A percentile compares a stretch with the other conserved stretches of the same genome.
Conservation (phyloP, 805 yeast genomes). For the Cyberlindnera galapagoensis region DNA sequence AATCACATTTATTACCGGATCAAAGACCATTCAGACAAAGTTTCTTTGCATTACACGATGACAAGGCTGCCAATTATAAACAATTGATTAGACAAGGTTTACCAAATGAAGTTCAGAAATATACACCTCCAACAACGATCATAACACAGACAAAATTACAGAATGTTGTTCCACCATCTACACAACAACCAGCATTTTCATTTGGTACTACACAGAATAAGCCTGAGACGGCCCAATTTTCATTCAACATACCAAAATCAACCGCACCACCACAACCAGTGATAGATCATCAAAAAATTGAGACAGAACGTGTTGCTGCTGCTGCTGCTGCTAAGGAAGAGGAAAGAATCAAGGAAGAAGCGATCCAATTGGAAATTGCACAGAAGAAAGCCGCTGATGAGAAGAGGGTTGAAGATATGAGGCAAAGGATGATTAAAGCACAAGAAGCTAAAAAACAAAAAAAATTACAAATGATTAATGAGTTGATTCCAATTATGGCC, state of each 20-base stretch:
- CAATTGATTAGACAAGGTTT: conserved; percentile 26
- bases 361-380: conserved; percentile 7
- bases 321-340: conserved; percentile 1
- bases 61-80: conserved; percentile 27
- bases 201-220: conserved; percentile 1
- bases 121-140: too few species aligned
- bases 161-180: too few species aligned
- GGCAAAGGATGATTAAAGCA: conserved; percentile 10
- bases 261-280: too few species aligned
- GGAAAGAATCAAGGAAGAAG: conserved; percentile 3
- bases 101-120: conserved; percentile 6
- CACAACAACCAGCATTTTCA: neutral
- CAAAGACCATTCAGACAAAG: conserved; percentile 41
- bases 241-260: too few species aligned
- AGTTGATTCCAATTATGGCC: neutral
- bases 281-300: too few species aligned
- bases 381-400: conserved; percentile 7
- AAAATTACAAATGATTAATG: conserved; percentile 11
- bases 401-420: conserved; percentile 11
- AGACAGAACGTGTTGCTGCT: too few species aligned
- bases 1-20: conserved; percentile 29
- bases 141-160: too few species aligned
- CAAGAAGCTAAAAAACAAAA: conserved; percentile 14
- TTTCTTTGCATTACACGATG: conserved; percentile 36
- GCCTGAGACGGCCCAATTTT: too few species aligned